phyloP scores from a whole-genome alignment of 345 rosid species.

The Aurinia saxatilis region DNA sequence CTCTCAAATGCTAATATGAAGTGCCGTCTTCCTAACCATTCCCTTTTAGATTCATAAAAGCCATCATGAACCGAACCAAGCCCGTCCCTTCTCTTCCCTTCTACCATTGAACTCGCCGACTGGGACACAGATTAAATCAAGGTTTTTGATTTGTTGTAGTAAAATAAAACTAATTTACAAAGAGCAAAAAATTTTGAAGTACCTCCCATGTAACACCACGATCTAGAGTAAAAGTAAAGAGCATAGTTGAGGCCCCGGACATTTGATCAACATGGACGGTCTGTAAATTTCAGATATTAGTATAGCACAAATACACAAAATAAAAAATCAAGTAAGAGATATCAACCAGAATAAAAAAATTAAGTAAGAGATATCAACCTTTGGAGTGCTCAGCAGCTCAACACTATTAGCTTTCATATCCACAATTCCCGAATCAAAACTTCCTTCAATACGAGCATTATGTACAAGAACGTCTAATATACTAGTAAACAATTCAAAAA shows the following conservation, averaged over 20 bases:
- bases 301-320: constrained; percentile 7
- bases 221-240: constrained; percentile 83
- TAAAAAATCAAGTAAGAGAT: constrained; percentile 18
- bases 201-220: constrained; percentile 99
- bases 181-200: constrained; percentile 8
- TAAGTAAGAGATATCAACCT: constrained; percentile 44
- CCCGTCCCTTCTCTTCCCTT: constrained; percentile 75
- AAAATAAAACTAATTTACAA: constrained; percentile 4
- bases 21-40: constrained; percentile 94
- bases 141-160: neutral
- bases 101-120: constrained; percentile 74
- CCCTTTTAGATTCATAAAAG: constrained; percentile 93
- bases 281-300: constrained; percentile 37
- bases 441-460: constrained; percentile 94
- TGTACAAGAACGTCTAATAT: constrained; percentile 83
- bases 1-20: constrained; percentile 88
- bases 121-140: constrained; percentile 28
- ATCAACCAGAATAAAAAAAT: neutral
- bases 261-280: constrained; percentile 91
- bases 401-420: constrained; percentile 88
- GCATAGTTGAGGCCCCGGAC: constrained; percentile 93
- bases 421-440: constrained; percentile 89
- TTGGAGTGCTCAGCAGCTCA: constrained; percentile 74
- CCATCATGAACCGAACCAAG: constrained; percentile 80
- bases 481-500: constrained; percentile 84